Conservation (phyloP, 441 rosid species). For the Euphorbia neoarborescens region DNA sequence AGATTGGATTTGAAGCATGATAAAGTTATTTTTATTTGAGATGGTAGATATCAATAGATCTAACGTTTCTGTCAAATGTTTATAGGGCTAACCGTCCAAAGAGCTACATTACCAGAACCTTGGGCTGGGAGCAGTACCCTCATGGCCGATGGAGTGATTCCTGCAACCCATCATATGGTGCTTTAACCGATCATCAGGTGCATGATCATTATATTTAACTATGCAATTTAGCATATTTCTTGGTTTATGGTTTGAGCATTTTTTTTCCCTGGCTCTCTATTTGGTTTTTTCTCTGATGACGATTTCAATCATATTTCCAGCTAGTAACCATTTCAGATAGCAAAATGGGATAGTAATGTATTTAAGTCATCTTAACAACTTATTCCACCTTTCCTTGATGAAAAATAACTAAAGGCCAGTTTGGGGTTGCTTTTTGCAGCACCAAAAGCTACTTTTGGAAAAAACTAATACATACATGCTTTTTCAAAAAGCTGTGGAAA, state of each 20-base stretch:
- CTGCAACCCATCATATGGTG: constrained; percentile 76
- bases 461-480: too few species aligned
- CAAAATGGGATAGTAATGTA: not conserved
- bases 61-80: constrained; percentile 20
- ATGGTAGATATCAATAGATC: not conserved
- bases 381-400: not conserved
- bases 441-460: too few species aligned
- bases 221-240: not conserved
- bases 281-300: not conserved
- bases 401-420: too few species aligned
- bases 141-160: constrained; percentile 92
- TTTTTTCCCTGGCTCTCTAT: not conserved
- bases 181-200: constrained; percentile 81
- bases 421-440: too few species aligned
- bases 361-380: not conserved
- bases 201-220: constrained; percentile 9
- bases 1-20: not conserved
- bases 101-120: constrained; percentile 86
- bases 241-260: not conserved
- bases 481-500: too few species aligned
- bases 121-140: constrained; percentile 89
- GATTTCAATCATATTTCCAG: not conserved
- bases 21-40: not conserved
- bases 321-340: not conserved
- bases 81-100: constrained; percentile 96